Conservation (phyloP, 148 eudicot genomes). For the Cornus suecica region DNA sequence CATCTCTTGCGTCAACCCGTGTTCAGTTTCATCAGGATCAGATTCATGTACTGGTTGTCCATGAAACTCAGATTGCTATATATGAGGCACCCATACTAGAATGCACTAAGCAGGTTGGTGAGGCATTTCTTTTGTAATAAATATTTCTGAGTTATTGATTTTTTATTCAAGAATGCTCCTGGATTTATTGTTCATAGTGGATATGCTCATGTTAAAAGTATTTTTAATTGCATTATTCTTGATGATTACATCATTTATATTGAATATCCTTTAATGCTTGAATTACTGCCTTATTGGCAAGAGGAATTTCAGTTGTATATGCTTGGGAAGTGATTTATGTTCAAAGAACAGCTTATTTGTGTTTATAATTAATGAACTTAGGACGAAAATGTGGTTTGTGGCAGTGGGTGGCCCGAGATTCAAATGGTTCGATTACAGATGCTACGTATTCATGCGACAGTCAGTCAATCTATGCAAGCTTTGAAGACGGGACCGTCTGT, state of each 20-base stretch:
- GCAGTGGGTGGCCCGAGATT: constrained; percentile 52
- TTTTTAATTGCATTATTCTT: background rate
- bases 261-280: background rate
- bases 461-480: constrained; percentile 42
- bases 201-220: background rate
- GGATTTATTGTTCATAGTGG: background rate
- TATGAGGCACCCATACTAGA: constrained; percentile 56
- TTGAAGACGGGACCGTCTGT: constrained; percentile 48
- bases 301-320: background rate
- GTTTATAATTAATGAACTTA: background rate
- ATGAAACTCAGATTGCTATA: constrained; percentile 62
- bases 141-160: background rate
- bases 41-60: constrained; percentile 53
- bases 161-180: background rate
- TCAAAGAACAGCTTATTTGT: background rate
- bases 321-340: background rate
- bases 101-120: constrained; percentile 46
- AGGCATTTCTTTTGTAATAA: constrained; percentile 6
- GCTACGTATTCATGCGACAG: constrained; percentile 69
- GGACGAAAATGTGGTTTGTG: background rate
- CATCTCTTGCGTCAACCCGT: constrained; percentile 46
- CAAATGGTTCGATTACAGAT: constrained; percentile 43
- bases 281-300: background rate
- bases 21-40: constrained; percentile 66
- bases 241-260: background rate